Conservation (phyloP, 2,329 filamentous ascomycete genomes). For the Verruconis gallopava region DNA sequence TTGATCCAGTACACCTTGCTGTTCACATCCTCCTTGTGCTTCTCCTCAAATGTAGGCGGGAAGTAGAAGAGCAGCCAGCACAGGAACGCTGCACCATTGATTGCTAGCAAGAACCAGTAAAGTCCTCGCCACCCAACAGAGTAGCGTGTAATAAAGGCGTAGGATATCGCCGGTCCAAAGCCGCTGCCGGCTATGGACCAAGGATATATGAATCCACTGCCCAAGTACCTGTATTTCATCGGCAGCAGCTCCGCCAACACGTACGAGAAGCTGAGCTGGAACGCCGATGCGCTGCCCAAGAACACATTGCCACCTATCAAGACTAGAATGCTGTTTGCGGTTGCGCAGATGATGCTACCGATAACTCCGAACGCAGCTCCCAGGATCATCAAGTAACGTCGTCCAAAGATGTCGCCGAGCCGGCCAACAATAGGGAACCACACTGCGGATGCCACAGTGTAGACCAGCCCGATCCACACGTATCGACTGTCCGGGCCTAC, state of each 20-base stretch:
- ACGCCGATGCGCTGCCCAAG: neutral
- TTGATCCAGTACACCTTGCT: slow-evolving; percentile 16
- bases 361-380: slow-evolving; percentile 5
- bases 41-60: slow-evolving; percentile 15
- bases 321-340: slow-evolving; percentile 12
- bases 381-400: slow-evolving; percentile 4
- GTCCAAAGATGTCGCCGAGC: slow-evolving; percentile 7
- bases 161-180: slow-evolving; percentile 13
- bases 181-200: slow-evolving; percentile 13
- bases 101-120: slow-evolving; percentile 15
- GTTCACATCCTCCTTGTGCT: slow-evolving; percentile 14
- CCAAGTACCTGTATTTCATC: slow-evolving; percentile 16
- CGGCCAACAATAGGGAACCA: slow-evolving; percentile 23
- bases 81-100: slow-evolving; percentile 13
- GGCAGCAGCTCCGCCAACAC: slow-evolving; percentile 16
- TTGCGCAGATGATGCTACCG: slow-evolving; percentile 10
- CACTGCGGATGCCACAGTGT: slow-evolving; percentile 5
- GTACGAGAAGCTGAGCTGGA: slow-evolving; percentile 14
- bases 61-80: slow-evolving; percentile 16
- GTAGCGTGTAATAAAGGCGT: slow-evolving; percentile 13
- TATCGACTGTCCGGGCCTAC: slow-evolving; percentile 25
- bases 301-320: slow-evolving; percentile 11
- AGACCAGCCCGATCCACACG: slow-evolving; percentile 9
- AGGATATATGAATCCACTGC: slow-evolving; percentile 13
- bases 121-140: slow-evolving; percentile 15